Conservation (phyloP, 108 stramenopile species). For the Poteriospumella lacustris region DNA sequence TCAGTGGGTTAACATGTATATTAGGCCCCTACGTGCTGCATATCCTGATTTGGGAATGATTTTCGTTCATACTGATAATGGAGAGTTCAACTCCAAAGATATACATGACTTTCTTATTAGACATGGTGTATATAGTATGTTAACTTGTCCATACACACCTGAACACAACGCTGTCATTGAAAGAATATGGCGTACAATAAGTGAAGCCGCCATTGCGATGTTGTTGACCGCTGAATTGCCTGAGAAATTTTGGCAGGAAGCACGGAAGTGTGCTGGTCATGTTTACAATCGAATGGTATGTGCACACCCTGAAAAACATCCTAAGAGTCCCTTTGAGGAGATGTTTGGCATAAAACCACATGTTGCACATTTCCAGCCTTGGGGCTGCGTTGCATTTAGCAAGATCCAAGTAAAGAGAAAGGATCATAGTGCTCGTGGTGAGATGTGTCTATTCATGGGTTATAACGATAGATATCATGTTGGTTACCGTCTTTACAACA, state of each 20-base stretch:
- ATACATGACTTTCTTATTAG: not conserved
- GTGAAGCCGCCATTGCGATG: not conserved
- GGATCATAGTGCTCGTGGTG: not conserved
- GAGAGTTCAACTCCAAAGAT: not conserved
- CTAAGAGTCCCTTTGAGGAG: not conserved
- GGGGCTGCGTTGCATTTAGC: not conserved
- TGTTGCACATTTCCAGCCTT: conserved; percentile 1
- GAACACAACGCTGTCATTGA: conserved; percentile 13
- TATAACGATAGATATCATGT: too few relatives aligned
- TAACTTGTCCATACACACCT: not conserved
- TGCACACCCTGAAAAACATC: not conserved
- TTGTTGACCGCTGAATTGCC: not conserved
- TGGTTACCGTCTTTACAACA: too few relatives aligned
- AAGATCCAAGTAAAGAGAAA: conserved; percentile 13
- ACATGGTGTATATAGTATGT: not conserved
- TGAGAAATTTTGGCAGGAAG: conserved; percentile 17
- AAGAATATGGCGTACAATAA: conserved; percentile 3
- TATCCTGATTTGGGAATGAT: not conserved
- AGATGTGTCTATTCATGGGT: not conserved
- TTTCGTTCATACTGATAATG: conserved; percentile 11
- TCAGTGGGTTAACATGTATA: too few relatives aligned
- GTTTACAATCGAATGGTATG: too few relatives aligned
- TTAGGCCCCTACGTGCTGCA: not conserved
- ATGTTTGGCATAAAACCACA: not conserved
- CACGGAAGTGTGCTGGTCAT: not conserved